These are phyloP conservation scores for Cyclotella sp. DNA, from an alignment of 108 stramenopile genomes.

Conservation along the genomic window DNA sequence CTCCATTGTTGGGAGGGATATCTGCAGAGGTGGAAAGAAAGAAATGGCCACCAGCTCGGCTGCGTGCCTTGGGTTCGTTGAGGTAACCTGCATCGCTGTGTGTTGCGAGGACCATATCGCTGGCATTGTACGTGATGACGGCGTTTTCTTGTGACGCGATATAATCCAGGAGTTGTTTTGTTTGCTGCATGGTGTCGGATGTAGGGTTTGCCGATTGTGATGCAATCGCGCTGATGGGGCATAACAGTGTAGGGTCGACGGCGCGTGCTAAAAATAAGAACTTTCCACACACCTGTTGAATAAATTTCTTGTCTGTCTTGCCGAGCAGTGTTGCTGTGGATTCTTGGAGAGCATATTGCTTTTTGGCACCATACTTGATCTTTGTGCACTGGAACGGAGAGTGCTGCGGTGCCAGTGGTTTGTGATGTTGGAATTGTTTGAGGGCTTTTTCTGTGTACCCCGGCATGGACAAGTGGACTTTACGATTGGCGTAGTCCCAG, in stretches of 20 bases:
- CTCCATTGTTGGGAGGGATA: conserved; percentile 6
- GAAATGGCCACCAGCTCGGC: conserved; percentile 43
- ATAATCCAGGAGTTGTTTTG: neutral
- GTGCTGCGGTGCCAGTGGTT: conserved; percentile 38
- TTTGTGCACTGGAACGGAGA: conserved; percentile 30
- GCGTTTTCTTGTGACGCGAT: conserved; percentile 52
- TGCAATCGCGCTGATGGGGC: conserved; percentile 24
- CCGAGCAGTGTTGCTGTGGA: conserved; percentile 33
- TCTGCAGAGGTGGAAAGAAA: conserved; percentile 21
- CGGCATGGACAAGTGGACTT: neutral
- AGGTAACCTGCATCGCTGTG: conserved; percentile 53
- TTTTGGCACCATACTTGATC: conserved; percentile 48
- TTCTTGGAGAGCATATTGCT: conserved; percentile 30
- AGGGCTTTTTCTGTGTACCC: conserved; percentile 20
- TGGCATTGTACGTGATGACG: conserved; percentile 29
- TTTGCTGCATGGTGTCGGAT: conserved; percentile 15
- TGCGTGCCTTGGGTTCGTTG: conserved; percentile 37
- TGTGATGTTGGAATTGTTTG: conserved; percentile 41
- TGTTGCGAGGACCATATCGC: conserved; percentile 41
- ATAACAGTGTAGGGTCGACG: conserved; percentile 43
- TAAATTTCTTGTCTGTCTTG: conserved; percentile 18
- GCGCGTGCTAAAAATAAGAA: conserved; percentile 55
- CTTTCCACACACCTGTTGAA: conserved; percentile 49
- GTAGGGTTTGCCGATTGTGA: conserved; percentile 29
- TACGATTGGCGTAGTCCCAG: conserved; percentile 41